Conservation (phyloP, 2,329 filamentous ascomycete genomes). For the Aureobasidium sp. region DNA sequence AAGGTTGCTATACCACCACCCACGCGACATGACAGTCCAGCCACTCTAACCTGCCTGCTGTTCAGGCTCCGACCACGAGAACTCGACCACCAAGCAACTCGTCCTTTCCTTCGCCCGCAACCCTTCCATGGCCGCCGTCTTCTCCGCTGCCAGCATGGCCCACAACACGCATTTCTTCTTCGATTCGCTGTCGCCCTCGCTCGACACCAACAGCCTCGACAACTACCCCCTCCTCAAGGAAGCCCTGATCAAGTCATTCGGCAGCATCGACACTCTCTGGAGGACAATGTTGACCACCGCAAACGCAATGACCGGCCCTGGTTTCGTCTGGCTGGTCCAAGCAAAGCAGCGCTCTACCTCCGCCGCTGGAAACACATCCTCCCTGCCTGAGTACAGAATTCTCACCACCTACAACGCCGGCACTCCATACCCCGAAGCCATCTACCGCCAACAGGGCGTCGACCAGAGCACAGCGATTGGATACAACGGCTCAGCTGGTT, state of each 20-base stretch:
- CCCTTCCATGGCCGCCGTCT: constrained; percentile 65
- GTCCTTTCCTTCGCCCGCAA: constrained; percentile 69
- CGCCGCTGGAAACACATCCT: constrained; percentile 21
- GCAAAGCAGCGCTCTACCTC: background rate
- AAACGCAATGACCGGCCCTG: constrained; percentile 87
- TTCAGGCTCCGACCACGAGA: constrained; percentile 55
- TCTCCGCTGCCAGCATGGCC: constrained; percentile 96
- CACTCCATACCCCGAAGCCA: constrained; percentile 75
- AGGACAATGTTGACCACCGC: constrained; percentile 74
- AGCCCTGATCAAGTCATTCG: constrained; percentile 63
- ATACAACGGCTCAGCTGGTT: constrained; percentile 30
- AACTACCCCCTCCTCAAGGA: constrained; percentile 50
- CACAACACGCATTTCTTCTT: constrained; percentile 90
- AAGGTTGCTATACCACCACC: constrained; percentile 46
- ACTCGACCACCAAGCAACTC: constrained; percentile 56
- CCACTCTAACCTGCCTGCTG: background rate
- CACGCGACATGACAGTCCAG: background rate
- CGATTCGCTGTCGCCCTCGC: constrained; percentile 28
- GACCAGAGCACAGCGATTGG: constrained; percentile 52
- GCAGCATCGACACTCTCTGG: constrained; percentile 72
- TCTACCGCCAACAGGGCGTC: constrained; percentile 60
- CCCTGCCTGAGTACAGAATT: constrained; percentile 49
- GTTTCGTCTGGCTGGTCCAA: constrained; percentile 86
- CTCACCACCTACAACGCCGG: constrained; percentile 88
- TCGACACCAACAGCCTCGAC: constrained; percentile 28